Evolutionary conservation across 2,329 filamentous ascomycete genomes (phyloP).

Genomic region (Ophiostoma tasmaniense): DNA sequence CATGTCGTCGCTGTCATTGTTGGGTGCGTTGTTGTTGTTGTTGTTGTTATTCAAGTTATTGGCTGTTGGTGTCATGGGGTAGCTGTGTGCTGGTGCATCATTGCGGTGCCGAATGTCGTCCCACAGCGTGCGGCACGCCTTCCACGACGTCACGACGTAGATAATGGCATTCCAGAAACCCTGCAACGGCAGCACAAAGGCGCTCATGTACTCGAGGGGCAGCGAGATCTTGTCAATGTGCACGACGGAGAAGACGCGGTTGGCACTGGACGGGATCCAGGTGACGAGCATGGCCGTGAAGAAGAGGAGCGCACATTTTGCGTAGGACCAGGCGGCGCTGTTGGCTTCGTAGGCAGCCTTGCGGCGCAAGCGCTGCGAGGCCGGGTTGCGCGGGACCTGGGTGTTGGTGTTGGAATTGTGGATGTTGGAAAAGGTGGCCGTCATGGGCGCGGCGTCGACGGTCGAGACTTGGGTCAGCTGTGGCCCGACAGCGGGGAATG

Average conservation of each 20-base stretch:
- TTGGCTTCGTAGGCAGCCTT: constrained; percentile 43
- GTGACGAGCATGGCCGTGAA: constrained; percentile 63
- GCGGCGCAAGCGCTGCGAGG: constrained; percentile 26
- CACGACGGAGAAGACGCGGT: constrained; percentile 63
- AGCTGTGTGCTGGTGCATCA: background rate
- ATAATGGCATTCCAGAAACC: constrained; percentile 80
- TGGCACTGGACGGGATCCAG: constrained; percentile 70
- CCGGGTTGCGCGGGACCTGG: constrained; percentile 17
- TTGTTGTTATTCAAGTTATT: background rate
- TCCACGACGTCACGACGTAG: constrained; percentile 62
- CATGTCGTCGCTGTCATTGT: constrained; percentile 18
- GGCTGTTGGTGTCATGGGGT: background rate
- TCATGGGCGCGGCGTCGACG: background rate
- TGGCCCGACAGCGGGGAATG: background rate
- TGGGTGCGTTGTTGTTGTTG: background rate
- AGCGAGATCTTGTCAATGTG: constrained; percentile 45
- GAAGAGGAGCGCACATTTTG: constrained; percentile 62
- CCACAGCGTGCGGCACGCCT: constrained; percentile 47
- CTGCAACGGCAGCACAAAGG: constrained; percentile 69
- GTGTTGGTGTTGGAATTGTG: constrained; percentile 31
- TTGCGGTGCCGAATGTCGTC: constrained; percentile 26
- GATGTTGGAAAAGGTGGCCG: background rate
- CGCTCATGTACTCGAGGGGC: constrained; percentile 59
- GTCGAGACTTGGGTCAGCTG: background rate
- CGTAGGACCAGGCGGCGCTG: constrained; percentile 59